phyloP scores from a whole-genome alignment of 306 rosid species.

The Quercus mongolica region DNA sequence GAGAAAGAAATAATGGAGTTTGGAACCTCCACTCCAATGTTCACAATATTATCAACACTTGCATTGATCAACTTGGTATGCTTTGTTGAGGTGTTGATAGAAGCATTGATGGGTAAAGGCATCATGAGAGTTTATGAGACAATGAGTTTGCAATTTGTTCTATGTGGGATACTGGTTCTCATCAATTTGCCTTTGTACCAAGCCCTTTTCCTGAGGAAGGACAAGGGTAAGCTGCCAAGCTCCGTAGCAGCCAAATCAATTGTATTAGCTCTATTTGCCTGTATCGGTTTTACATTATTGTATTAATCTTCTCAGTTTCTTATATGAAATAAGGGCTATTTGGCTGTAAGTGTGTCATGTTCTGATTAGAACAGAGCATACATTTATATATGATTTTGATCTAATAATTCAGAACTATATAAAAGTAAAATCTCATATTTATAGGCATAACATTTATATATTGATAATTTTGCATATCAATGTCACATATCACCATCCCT shows the following conservation, averaged over 20 bases:
- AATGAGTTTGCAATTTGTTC: constrained; percentile 51
- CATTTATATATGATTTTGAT: too few relatives aligned
- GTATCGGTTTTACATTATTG: constrained; percentile 18
- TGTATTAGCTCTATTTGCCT: constrained; percentile 26
- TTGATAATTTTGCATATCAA: too few relatives aligned
- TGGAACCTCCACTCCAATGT: constrained; percentile 71
- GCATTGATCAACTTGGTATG: constrained; percentile 62
- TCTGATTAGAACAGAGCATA: too few relatives aligned
- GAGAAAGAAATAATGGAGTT: constrained; percentile 82
- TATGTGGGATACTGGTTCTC: constrained; percentile 54
- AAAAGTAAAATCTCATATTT: too few relatives aligned
- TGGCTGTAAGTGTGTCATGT: too few relatives aligned
- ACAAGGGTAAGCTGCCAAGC: constrained; percentile 60
- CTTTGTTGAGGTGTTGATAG: constrained; percentile 45
- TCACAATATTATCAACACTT: constrained; percentile 53
- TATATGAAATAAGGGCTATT: too few relatives aligned
- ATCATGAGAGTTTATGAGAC: constrained; percentile 20
- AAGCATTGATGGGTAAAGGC: constrained; percentile 32
- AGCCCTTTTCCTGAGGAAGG: constrained; percentile 72
- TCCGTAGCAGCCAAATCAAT: constrained; percentile 51
- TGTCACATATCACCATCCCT: too few relatives aligned
- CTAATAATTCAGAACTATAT: too few relatives aligned
- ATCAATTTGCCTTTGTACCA: constrained; percentile 66
- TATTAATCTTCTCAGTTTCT: neutral
- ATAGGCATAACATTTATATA: too few relatives aligned